Evolutionary conservation across 1,284 basidiomycete genomes (phyloP), one percentile per base, ranked within the genome.

Genomic region (Meripilus lineatus): DNA sequence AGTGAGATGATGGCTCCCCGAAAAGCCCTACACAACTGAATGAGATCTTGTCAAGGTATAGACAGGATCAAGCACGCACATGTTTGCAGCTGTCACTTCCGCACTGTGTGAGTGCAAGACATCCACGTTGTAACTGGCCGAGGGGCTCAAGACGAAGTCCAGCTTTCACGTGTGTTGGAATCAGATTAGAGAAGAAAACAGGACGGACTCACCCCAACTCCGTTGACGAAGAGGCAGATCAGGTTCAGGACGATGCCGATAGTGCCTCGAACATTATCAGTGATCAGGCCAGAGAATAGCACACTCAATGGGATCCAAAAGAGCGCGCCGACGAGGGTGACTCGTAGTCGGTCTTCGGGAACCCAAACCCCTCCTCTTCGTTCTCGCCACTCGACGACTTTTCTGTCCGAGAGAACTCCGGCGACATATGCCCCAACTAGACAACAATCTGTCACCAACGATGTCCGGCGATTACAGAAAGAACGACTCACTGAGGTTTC

Each of bases 291-390:
- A 3, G 57, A 62, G 4, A 59, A 47, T 14, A 70, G 48, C 2
- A 68, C 58, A 2, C 70, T 68, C 6, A 65, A 17, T 0, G 75
- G 75, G 15, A 75, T 60, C 26, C 80, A 50, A 5, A 77, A 23
- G 0, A 64, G 63, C 0, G 67, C 65, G 13, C 76, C 79, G 6
- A 72, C 47, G 32, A 77, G 57, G 0, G 68, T 66, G 0, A 11
- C 76, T 10, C 70, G 64, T 20, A 84, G 65, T 4, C 82, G 68
- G 53, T 84, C 83, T 56, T 86, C 83, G 0, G 81, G 79, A 3
- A 69, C 66, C 74, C 68, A 74, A 63, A 63, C 0, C 13, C 61
- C 50, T 4, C 65, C 79, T 25, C 81, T 67, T n/a, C 67, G 61
- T 42, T 61, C 62, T 23, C 74, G 71, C 58, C 70, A 77, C 8